These are phyloP conservation scores for Penicillium sp. DNA, from an alignment of 2,329 filamentous ascomycete genomes.

Conservation along the genomic window DNA sequence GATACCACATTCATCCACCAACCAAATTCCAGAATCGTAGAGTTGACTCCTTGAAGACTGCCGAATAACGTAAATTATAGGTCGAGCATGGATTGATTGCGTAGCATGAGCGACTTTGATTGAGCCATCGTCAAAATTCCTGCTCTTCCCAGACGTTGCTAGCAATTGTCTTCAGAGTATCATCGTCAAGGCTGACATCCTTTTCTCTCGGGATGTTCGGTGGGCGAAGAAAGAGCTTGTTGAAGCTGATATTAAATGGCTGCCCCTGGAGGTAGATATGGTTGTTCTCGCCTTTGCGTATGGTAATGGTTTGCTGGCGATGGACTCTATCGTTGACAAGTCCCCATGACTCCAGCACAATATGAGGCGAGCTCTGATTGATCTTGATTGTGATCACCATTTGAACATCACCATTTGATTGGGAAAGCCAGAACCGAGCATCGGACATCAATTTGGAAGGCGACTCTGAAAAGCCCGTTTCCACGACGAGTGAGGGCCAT, in stretches of 20 bases:
- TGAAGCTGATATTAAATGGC: background rate
- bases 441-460: conserved; percentile 5
- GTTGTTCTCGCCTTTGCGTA: background rate
- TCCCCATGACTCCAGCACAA: background rate
- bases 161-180: background rate
- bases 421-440: conserved; percentile 4
- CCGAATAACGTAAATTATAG: too few relatives aligned
- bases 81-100: too few relatives aligned
- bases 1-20: too few relatives aligned
- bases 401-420: background rate
- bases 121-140: background rate
- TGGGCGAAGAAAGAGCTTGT: background rate
- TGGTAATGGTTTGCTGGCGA: background rate
- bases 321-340: background rate
- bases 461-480: conserved; percentile 3
- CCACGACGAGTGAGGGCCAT: conserved; percentile 5
- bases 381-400: background rate
- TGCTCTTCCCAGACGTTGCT: background rate
- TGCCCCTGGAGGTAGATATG: background rate
- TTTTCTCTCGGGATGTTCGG: background rate
- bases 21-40: too few relatives aligned
- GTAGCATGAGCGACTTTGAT: too few relatives aligned
- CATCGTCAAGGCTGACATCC: background rate
- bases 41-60: too few relatives aligned
- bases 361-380: background rate